Percentiles rank a stretch among this genome's conserved stretches.
phyloP scores from a whole-genome alignment of 164 flowering plant species.

The Vitis amurensis region DNA sequence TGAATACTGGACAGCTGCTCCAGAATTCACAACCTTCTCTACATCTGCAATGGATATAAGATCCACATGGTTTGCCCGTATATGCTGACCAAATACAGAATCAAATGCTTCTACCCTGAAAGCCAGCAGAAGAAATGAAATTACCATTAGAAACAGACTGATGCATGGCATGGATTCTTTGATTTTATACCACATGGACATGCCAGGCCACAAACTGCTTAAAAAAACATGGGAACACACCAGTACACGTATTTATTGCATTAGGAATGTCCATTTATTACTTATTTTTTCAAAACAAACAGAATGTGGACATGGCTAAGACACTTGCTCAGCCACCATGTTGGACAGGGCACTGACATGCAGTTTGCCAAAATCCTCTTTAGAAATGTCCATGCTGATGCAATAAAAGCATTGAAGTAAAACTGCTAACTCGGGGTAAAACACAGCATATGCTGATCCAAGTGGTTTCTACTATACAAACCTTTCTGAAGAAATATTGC shows the following conservation, averaged over 20 bases:
- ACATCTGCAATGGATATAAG: constrained; percentile 63
- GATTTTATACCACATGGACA: too few species aligned
- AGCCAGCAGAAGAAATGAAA: background rate
- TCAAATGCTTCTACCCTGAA: constrained; percentile 82
- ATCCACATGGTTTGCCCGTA: constrained; percentile 72
- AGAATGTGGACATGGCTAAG: too few species aligned
- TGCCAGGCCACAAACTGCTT: too few species aligned
- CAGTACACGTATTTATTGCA: too few species aligned
- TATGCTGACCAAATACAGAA: constrained; percentile 66
- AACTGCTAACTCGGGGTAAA: constrained; percentile 1
- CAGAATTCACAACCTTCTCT: constrained; percentile 62
- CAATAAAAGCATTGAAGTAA: background rate
- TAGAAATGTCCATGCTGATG: too few species aligned
- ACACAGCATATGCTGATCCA: background rate
- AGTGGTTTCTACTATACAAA: constrained; percentile 13
- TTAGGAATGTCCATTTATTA: too few species aligned
- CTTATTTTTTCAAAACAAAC: too few species aligned
- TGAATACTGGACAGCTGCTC: constrained; percentile 52
- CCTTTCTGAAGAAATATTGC: constrained; percentile 61
- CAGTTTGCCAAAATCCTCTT: too few species aligned
- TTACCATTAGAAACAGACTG: background rate
- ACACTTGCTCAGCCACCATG: too few species aligned
- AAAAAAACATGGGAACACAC: background rate
- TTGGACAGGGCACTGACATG: too few species aligned
- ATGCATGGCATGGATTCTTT: background rate